phyloP scores from a whole-genome alignment of 148 eudicot genomes.

The Beta vulgaris region DNA sequence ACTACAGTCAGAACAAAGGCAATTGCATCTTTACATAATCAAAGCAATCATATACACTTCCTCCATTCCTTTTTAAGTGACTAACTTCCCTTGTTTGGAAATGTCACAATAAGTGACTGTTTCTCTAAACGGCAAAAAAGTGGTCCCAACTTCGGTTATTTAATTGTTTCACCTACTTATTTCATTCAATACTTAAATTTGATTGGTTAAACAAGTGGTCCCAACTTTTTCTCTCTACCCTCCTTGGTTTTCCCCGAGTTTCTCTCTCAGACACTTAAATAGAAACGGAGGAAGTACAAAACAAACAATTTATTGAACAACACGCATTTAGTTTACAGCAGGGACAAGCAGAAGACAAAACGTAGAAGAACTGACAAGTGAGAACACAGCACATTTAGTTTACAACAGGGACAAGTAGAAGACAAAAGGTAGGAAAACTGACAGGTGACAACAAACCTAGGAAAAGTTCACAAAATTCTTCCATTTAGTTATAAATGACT shows the following conservation, averaged over 20 bases:
- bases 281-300: too few species aligned
- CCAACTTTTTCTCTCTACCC: too few species aligned
- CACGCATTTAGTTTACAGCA: not conserved
- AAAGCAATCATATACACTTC: not conserved
- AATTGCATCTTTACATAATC: not conserved
- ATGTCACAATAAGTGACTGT: too few species aligned
- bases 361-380: not conserved
- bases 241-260: too few species aligned
- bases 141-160: too few species aligned
- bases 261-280: too few species aligned
- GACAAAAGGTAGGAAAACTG: not conserved
- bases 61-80: too few species aligned
- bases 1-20: not conserved
- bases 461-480: not conserved
- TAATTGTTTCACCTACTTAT: too few species aligned
- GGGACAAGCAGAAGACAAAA: not conserved
- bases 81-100: too few species aligned
- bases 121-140: too few species aligned
- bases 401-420: not conserved
- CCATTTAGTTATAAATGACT: not conserved
- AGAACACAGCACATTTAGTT: not conserved
- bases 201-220: too few species aligned
- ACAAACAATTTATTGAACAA: not conserved
- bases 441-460: not conserved
- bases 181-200: too few species aligned